Conservation (phyloP, 345 rosid genomes). For the Cardamine occulta region DNA sequence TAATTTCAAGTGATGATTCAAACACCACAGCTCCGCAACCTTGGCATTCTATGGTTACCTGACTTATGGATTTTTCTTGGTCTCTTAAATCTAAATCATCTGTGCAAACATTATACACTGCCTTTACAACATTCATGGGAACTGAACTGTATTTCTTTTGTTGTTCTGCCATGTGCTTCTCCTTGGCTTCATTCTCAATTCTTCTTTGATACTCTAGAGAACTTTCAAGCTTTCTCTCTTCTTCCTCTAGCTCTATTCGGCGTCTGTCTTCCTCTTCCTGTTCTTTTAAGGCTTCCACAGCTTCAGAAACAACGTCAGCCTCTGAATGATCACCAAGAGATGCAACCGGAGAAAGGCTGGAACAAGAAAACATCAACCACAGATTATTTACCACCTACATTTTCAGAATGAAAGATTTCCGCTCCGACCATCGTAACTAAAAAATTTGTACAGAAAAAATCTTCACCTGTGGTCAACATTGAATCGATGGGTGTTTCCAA, state of each 20-base stretch:
- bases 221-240: conserved; percentile 89
- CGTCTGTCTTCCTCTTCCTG: conserved; percentile 78
- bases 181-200: conserved; percentile 91
- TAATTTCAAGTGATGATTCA: conserved; percentile 7
- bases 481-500: conserved; percentile 52
- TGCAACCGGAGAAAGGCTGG: conserved; percentile 66
- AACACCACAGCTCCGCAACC: conserved; percentile 14
- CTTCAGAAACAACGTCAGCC: conserved; percentile 49
- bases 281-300: conserved; percentile 56
- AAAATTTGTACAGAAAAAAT: background rate
- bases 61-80: conserved; percentile 27
- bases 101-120: conserved; percentile 39
- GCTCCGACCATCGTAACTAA: conserved; percentile 26
- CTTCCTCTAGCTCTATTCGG: conserved; percentile 81
- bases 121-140: conserved; percentile 47
- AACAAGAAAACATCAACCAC: conserved; percentile 38
- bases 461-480: conserved; percentile 62
- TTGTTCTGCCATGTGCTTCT: conserved; percentile 84
- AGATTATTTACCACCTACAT: conserved; percentile 3
- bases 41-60: conserved; percentile 25
- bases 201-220: conserved; percentile 83
- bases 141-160: conserved; percentile 56
- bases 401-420: conserved; percentile 7
- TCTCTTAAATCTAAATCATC: conserved; percentile 45
- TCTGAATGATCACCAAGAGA: conserved; percentile 59